Evolutionary conservation across 305 asterid genomes (phyloP), one percentile per base, ranked within the genome.

Genomic region (Fraxinus angustifolia): DNA sequence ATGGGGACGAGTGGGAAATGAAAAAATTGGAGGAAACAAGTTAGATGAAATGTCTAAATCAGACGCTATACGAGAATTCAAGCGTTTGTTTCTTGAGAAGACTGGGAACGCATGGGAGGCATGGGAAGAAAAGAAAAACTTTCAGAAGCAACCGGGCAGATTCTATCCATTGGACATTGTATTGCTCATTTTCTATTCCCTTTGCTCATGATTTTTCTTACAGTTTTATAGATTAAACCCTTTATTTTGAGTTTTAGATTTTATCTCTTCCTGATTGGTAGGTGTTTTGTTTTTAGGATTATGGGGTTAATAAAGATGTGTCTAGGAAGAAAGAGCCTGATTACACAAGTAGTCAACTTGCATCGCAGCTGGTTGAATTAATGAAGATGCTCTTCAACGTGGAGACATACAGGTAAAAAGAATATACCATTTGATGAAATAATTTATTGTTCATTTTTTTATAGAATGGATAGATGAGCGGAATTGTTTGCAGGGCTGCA

Each of bases 1-100:
- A 87, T 96, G 98, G 99, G 98, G 98, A 77, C 97, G 99, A 81
- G 97, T 96, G 86, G 99, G 98, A 78, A 94, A 85, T 73, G 99
- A 96, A 79, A 96, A 90, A 86, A 92, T 96, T 77, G 98, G 98
- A 60, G 94, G 97, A 70, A 85, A 8, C 80, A 96, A 94, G 88
- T 79, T 96, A 83, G 92, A 91, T 2, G 92, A 85, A 82, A 88
- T 91, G 94, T 67, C 89, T 40, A 92, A 88, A 83, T 89, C 89
- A 70, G 93, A 87, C 31, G 98, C 99, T 21, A 89, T 93, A 79
- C 84, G 76, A 74, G 97, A 92, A 86, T 96, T 96, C 87, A 92
- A 91, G 79, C 97, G 97, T 36, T 82, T 96, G 83, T 94, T 93
- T 87, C 90, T 87, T 45, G 98, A 96, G 86, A 96, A 94, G 90